Percentiles rank a stretch among this genome's conserved stretches.
These are phyloP conservation scores for Kwoniella shivajii DNA, from an alignment of 1,284 basidiomycete genomes.

Conservation along the genomic window DNA sequence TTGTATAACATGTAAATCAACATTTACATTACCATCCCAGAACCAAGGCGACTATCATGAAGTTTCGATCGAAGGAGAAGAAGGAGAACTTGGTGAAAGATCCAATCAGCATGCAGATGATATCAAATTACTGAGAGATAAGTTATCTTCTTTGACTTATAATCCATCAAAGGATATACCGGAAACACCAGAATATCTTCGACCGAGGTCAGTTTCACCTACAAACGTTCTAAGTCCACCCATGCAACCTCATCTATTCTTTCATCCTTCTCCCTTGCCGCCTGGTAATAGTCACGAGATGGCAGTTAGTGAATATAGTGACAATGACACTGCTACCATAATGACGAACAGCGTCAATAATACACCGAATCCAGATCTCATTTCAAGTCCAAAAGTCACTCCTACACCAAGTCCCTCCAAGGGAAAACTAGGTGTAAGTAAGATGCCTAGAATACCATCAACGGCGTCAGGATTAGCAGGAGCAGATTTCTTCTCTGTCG, in stretches of 20 bases:
- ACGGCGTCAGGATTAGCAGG: slow-evolving; percentile 17
- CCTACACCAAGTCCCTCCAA: background rate
- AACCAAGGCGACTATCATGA: background rate
- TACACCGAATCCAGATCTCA: background rate
- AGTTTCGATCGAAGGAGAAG: background rate
- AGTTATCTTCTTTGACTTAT: slow-evolving; percentile 11
- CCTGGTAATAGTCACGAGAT: background rate
- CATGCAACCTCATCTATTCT: slow-evolving; percentile 36
- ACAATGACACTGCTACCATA: slow-evolving; percentile 8
- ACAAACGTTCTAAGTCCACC: slow-evolving; percentile 27
- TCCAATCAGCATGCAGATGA: background rate
- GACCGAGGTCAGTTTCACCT: slow-evolving; percentile 24
- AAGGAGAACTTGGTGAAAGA: background rate
- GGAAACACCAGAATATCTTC: slow-evolving; percentile 25
- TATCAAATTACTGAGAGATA: slow-evolving; percentile 17
- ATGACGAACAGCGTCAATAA: background rate
- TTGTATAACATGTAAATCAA: background rate
- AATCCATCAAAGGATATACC: background rate
- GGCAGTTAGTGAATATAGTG: slow-evolving; percentile 19
- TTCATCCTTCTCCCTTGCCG: slow-evolving; percentile 18
- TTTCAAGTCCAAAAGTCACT: no score
- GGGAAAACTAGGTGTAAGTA: background rate
- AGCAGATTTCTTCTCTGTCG: slow-evolving; percentile 7
- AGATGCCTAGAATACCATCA: slow-evolving; percentile 21
- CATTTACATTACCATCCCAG: background rate